Base-by-base conservation (phyloP, 2,329 filamentous ascomycete species). In the Venturia aucupariae region DNA sequence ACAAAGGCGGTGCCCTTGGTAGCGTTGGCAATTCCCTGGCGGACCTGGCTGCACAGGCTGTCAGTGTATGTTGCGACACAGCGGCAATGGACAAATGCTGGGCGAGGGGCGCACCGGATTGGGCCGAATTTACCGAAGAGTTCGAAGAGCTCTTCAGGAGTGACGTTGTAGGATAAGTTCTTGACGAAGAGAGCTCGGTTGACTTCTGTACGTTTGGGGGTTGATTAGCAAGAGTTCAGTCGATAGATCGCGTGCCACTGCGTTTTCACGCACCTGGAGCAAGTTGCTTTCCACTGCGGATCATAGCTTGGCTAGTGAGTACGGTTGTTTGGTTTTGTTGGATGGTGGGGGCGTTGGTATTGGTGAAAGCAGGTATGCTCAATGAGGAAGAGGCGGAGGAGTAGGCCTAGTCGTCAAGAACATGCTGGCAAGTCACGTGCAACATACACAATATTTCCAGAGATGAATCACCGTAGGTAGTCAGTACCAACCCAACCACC, bases 131-230 rank as follows among this genome's bases (percentile, higher is more conserved):
- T 96, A 77, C 90, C 92, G 81, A 99, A 99, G 76, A 99, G 90
- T 76, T 97, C 93, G 80, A 97, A 99, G 70, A 99, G 86, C 80
- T 97, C 92, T 80, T 97, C 92, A 73, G 93, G 89, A 74, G 92
- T 94, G 75, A 99, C 92, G 89, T 95, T 96, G 86, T 97, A 97
- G 89, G 92, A 96, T 82, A 97, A 86, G 86, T 99, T 97, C 90
- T 97, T 97, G 75, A 97, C 93, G 86, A 97, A 97, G 83, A 99
- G 90, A 88, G 94, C 93, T 88, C 93, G 51, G 51, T 57, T 57
- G 51, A 57, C 51, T 57, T 57, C 51, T 57, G 51, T 35, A 54
- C 22, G 30, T 57, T 35, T 27, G 22, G 22, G 27, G 46, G 22
- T 19, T 57, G 51, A 57, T 57, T 57, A 57, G 51, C 27, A 32